Conservation (phyloP, 495 filamentous ascomycete species). For the Durotheca rogersii region DNA sequence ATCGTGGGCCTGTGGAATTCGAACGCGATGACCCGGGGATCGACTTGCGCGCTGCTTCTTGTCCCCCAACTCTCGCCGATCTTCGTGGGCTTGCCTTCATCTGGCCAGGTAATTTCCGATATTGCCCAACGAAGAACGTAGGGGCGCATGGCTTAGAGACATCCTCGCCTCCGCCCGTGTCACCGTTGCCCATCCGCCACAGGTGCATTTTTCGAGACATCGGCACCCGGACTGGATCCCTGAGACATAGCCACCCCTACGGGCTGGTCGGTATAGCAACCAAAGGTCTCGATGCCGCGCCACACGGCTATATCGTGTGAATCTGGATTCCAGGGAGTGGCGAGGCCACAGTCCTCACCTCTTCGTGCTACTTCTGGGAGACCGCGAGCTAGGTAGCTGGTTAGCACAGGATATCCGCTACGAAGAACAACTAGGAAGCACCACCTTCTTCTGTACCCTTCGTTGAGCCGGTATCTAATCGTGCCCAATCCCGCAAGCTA, state of each 20-base stretch:
- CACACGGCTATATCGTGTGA: conserved; percentile 8
- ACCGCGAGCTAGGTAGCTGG: neutral
- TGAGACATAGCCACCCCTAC: conserved; percentile 18
- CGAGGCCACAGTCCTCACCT: neutral
- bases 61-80: too few relatives aligned
- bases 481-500: too few relatives aligned
- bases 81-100: too few relatives aligned
- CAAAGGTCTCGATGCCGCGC: conserved; percentile 11
- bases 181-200: too few relatives aligned
- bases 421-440: neutral
- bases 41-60: too few relatives aligned
- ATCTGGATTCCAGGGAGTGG: conserved; percentile 17
- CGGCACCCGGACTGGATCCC: neutral
- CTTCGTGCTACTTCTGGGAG: too few relatives aligned
- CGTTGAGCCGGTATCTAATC: too few relatives aligned
- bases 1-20: conserved; percentile 21
- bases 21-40: conserved; percentile 24
- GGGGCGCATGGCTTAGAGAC: conserved; percentile 17
- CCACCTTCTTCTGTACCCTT: too few relatives aligned
- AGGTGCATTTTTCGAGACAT: too few relatives aligned
- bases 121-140: conserved; percentile 18
- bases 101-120: too few relatives aligned
- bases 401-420: conserved; percentile 17
- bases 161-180: too few relatives aligned
- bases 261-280: conserved; percentile 28